Conservation (phyloP, 2,329 filamentous ascomycete genomes). For the Epichloe hybrida region DNA sequence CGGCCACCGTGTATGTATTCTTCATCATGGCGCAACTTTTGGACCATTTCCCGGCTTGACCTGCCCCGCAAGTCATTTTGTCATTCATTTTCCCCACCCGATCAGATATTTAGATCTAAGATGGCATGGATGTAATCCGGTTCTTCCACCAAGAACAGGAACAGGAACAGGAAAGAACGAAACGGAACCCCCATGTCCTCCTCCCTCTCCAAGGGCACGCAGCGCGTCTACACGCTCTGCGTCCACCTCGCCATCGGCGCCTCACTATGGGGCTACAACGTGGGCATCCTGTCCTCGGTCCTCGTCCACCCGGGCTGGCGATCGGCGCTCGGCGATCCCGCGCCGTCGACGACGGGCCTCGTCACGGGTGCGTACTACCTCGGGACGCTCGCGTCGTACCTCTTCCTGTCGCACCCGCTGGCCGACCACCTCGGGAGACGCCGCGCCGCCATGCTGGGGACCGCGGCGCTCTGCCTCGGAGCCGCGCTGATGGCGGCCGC, state of each 20-base stretch:
- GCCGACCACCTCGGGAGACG: constrained; percentile 39
- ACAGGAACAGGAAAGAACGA: background rate
- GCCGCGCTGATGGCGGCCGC: constrained; percentile 33
- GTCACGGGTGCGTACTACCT: constrained; percentile 45
- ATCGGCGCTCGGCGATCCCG: constrained; percentile 29
- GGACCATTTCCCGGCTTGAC: too few species aligned
- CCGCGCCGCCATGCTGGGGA: constrained; percentile 34
- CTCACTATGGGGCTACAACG: constrained; percentile 45
- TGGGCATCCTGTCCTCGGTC: constrained; percentile 42
- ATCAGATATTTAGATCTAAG: too few species aligned
- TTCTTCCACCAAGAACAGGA: background rate
- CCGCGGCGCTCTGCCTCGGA: constrained; percentile 32
- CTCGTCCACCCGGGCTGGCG: constrained; percentile 42
- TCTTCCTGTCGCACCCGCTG: constrained; percentile 37
- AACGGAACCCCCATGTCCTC: background rate
- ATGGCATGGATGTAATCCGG: too few species aligned
- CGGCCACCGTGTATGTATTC: too few species aligned
- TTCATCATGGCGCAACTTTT: too few species aligned
- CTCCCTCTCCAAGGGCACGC: constrained; percentile 6
- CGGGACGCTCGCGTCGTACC: constrained; percentile 40
- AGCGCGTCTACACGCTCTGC: constrained; percentile 32
- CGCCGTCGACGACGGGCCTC: constrained; percentile 32
- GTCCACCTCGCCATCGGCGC: constrained; percentile 41
- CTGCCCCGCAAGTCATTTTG: too few species aligned
- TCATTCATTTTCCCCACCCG: too few species aligned